These are phyloP conservation scores for Conringia planisiliqua DNA, from an alignment of 345 rosid species.

Conservation along the genomic window DNA sequence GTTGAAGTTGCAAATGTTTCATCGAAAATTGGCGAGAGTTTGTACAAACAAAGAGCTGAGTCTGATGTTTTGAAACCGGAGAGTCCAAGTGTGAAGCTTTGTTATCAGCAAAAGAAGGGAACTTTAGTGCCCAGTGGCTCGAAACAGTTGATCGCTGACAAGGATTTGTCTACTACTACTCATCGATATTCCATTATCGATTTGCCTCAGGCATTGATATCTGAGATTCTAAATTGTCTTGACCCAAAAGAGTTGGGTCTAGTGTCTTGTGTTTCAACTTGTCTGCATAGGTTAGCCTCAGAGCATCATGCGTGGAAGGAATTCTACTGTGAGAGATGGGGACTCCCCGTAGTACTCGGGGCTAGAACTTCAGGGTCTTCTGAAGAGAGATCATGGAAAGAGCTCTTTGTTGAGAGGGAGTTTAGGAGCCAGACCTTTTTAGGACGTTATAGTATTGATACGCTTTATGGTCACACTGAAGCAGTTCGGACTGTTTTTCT, in stretches of 20 bases:
- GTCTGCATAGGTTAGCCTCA: slow-evolving; percentile 62
- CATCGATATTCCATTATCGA: slow-evolving; percentile 53
- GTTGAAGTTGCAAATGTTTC: slow-evolving; percentile 34
- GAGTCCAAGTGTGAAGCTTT: slow-evolving; percentile 23
- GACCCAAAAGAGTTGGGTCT: slow-evolving; percentile 86
- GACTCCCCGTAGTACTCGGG: slow-evolving; percentile 44
- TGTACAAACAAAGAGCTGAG: slow-evolving; percentile 10
- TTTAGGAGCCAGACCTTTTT: slow-evolving; percentile 70
- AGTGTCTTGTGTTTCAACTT: slow-evolving; percentile 76
- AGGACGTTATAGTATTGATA: slow-evolving; percentile 66
- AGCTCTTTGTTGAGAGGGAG: slow-evolving; percentile 86
- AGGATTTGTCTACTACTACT: slow-evolving; percentile 23
- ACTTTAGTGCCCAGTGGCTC: slow-evolving; percentile 24
- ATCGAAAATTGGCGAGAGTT: slow-evolving; percentile 25
- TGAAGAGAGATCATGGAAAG: slow-evolving; percentile 77
- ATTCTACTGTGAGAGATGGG: slow-evolving; percentile 86
- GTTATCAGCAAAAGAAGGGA: slow-evolving; percentile 32
- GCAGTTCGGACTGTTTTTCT: slow-evolving; percentile 68
- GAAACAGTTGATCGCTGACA: slow-evolving; percentile 40
- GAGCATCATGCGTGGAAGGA: slow-evolving; percentile 91
- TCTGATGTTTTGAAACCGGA: slow-evolving; percentile 12
- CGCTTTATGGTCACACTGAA: slow-evolving; percentile 82
- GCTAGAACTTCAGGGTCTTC: slow-evolving; percentile 31
- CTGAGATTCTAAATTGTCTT: slow-evolving; percentile 70
- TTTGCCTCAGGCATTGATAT: slow-evolving; percentile 76